These are phyloP conservation scores for Apostasia shenzhenica DNA, from an alignment of 106 monocot genomes.

Conservation along the genomic window DNA sequence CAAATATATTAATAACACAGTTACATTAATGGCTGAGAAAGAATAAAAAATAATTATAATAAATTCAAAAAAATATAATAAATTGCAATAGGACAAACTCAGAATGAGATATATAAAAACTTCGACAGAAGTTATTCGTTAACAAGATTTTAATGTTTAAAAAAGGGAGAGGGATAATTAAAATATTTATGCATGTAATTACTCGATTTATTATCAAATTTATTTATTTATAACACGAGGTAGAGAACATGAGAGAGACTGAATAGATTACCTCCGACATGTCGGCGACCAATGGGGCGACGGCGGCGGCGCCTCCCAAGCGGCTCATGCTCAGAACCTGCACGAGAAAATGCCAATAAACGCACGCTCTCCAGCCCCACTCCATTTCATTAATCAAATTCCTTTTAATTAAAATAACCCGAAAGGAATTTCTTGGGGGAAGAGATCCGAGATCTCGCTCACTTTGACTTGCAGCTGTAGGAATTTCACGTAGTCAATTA, in stretches of 20 bases:
- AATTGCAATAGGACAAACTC: too few relatives aligned
- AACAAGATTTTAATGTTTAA: too few relatives aligned
- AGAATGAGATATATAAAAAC: too few relatives aligned
- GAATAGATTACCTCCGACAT: conserved; percentile 34
- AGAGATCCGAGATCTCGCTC: neutral
- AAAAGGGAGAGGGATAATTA: too few relatives aligned
- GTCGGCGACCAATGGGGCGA: conserved; percentile 61
- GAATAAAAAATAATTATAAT: too few relatives aligned
- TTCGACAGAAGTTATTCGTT: too few relatives aligned
- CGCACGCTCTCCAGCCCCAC: neutral
- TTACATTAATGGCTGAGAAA: too few relatives aligned
- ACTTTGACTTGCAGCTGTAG: conserved; percentile 97
- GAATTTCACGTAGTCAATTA: conserved; percentile 98
- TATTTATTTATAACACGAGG: neutral
- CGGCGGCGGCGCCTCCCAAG: conserved; percentile 69
- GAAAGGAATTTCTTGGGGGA: conserved; percentile 8
- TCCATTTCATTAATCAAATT: neutral
- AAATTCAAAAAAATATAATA: too few relatives aligned
- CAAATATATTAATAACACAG: too few relatives aligned
- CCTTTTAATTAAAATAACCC: neutral
- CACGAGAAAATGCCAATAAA: neutral
- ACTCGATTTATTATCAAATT: too few relatives aligned
- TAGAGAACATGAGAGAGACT: neutral
- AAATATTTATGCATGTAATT: too few relatives aligned
- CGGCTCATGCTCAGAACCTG: conserved; percentile 93